Percentiles rank a stretch among this genome's conserved stretches.
Evolutionary conservation across 2,329 filamentous ascomycete species (phyloP).

Genomic region (Ascochyta koolunga): DNA sequence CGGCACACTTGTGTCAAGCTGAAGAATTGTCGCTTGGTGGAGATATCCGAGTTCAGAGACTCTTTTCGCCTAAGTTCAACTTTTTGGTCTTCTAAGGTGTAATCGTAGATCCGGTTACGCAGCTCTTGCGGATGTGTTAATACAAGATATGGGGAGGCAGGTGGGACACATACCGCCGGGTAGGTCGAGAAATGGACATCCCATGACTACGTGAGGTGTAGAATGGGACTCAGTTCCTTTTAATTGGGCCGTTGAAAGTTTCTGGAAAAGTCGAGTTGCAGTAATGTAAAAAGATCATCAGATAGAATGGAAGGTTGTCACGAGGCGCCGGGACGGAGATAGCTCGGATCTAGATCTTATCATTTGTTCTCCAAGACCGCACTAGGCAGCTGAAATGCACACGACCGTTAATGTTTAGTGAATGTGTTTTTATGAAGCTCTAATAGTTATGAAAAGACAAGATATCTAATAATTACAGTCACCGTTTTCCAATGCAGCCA

Average conservation of each 20-base stretch:
- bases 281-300: too few species aligned
- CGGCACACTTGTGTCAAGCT: slow-evolving; percentile 2
- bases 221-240: too few species aligned
- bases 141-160: not conserved
- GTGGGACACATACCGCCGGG: not conserved
- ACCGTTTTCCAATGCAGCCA: too few species aligned
- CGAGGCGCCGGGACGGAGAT: too few species aligned
- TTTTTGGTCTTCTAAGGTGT: not conserved
- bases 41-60: not conserved
- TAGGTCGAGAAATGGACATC: not conserved
- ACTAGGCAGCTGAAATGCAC: too few species aligned
- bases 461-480: too few species aligned
- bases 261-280: not conserved
- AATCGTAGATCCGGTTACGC: slow-evolving; percentile 2
- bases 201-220: not conserved
- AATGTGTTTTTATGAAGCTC: too few species aligned
- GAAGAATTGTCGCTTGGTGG: not conserved
- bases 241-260: not conserved
- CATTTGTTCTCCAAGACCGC: too few species aligned
- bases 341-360: too few species aligned
- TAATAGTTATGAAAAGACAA: too few species aligned
- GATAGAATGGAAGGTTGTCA: too few species aligned
- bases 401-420: too few species aligned
- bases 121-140: not conserved
- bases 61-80: not conserved